Conservation (phyloP, 129 eudicot genomes). For the Centella asiatica region DNA sequence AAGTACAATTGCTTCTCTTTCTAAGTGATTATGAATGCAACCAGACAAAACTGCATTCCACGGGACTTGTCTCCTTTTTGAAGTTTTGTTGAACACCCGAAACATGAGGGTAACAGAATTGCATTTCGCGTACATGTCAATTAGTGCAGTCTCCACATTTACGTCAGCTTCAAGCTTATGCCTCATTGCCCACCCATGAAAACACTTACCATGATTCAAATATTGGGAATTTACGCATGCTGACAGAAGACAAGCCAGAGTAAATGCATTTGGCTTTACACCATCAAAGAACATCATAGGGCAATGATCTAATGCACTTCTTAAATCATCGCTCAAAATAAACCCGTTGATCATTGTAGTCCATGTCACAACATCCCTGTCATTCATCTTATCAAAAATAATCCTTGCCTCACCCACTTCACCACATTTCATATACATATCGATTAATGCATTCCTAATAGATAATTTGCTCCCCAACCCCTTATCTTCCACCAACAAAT, state of each 20-base stretch:
- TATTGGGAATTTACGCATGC: constrained; percentile 44
- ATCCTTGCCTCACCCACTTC: constrained; percentile 47
- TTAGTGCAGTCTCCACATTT: constrained; percentile 59
- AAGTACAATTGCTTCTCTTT: constrained; percentile 39
- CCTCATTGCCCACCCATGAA: constrained; percentile 71
- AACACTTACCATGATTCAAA: constrained; percentile 56
- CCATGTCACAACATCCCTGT: constrained; percentile 82
- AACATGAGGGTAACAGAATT: constrained; percentile 29
- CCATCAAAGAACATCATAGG: constrained; percentile 50
- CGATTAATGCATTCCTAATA: constrained; percentile 66
- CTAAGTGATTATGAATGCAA: constrained; percentile 35
- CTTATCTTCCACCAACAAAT: constrained; percentile 35
- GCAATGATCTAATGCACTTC: constrained; percentile 42
- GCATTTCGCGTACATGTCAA: constrained; percentile 84
- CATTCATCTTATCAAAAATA: constrained; percentile 43
- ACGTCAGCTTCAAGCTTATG: constrained; percentile 52
- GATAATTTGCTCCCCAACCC: constrained; percentile 36
- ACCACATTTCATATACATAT: constrained; percentile 81
- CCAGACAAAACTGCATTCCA: constrained; percentile 78
- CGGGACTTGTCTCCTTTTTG: constrained; percentile 34
- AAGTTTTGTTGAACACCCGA: constrained; percentile 48
- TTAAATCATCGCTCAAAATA: constrained; percentile 35
- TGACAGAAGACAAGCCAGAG: constrained; percentile 65
- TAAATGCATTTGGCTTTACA: constrained; percentile 60
- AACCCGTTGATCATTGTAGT: constrained; percentile 69